A percentile compares a stretch with the other conserved stretches of the same genome.
Conservation (phyloP, 768 basidiomycete species). For the Brasilioporus rufonigricans region DNA sequence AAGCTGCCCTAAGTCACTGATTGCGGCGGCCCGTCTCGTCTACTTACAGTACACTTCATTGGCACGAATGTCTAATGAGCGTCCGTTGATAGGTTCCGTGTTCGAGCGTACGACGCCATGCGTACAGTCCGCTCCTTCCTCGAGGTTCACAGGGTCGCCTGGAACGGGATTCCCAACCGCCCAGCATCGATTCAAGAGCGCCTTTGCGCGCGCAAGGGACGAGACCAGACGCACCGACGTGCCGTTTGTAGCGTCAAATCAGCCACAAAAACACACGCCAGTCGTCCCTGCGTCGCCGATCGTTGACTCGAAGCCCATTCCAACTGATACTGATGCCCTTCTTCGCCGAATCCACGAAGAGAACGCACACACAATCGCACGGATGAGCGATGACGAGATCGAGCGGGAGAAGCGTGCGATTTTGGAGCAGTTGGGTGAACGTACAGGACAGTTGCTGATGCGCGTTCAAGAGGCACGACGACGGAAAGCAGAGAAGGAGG, state of each 20-base stretch:
- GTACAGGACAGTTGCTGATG: slow-evolving; percentile 59
- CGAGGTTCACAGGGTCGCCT: slow-evolving; percentile 16
- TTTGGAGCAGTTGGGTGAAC: slow-evolving; percentile 67
- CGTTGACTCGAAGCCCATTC: slow-evolving; percentile 15
- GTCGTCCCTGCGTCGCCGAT: background rate
- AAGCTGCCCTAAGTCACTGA: too few species aligned
- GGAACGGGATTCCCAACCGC: slow-evolving; percentile 60
- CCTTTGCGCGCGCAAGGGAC: slow-evolving; percentile 53
- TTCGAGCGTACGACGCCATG: slow-evolving; percentile 39
- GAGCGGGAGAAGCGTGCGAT: slow-evolving; percentile 65
- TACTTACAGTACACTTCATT: background rate
- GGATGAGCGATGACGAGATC: slow-evolving; percentile 71
- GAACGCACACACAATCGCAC: slow-evolving; percentile 58
- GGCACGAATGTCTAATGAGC: slow-evolving; percentile 24
- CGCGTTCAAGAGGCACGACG: slow-evolving; percentile 22
- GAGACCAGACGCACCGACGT: slow-evolving; percentile 21
- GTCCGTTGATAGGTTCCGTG: slow-evolving; percentile 43
- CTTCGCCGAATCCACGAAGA: slow-evolving; percentile 60
- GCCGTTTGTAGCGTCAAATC: background rate
- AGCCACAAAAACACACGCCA: background rate
- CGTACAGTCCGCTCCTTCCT: slow-evolving; percentile 22
- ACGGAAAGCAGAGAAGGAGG: slow-evolving; percentile 12
- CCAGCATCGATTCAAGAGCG: slow-evolving; percentile 62
- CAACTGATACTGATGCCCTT: slow-evolving; percentile 41
- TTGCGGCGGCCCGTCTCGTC: too few species aligned